A percentile compares a stretch with the other conserved stretches of the same genome.
Evolutionary conservation across 1,284 basidiomycete genomes (phyloP).

Genomic region (Microbotryum scabiosae): DNA sequence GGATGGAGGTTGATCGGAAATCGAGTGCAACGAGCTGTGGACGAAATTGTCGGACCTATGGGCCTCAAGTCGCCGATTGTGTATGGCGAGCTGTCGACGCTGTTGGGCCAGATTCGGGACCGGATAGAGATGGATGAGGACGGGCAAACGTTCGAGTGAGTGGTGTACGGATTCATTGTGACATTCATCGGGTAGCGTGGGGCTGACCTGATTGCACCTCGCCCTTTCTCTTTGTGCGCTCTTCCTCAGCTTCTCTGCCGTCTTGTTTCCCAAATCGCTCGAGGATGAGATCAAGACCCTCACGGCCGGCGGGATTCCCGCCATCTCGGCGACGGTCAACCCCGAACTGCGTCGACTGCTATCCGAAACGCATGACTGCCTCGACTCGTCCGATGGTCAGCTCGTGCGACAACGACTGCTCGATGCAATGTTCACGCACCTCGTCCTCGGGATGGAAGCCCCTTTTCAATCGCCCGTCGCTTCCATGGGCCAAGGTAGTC

Average conservation of each 20-base stretch:
- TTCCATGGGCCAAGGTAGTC: conserved; percentile 30
- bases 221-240: no score
- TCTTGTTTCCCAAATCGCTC: conserved; percentile 60
- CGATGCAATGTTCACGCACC: conserved; percentile 54
- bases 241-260: conserved; percentile 56
- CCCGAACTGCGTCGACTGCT: conserved; percentile 56
- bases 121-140: conserved; percentile 53
- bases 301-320: conserved; percentile 50
- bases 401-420: conserved; percentile 58
- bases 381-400: conserved; percentile 61
- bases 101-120: conserved; percentile 61
- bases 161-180: background rate
- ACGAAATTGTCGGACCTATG: conserved; percentile 68
- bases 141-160: conserved; percentile 57
- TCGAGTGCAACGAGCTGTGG: conserved; percentile 61
- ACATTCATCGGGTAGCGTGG: conserved; percentile 4
- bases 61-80: conserved; percentile 67
- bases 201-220: no score
- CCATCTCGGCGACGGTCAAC: conserved; percentile 31
- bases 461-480: conserved; percentile 45
- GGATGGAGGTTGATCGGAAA: conserved; percentile 77
- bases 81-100: conserved; percentile 56
- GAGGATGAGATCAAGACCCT: conserved; percentile 61
- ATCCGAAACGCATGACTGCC: conserved; percentile 56
- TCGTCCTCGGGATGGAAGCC: conserved; percentile 45